Base-by-base conservation (phyloP, 768 basidiomycete genomes). In the Tulasnella sp. region DNA sequence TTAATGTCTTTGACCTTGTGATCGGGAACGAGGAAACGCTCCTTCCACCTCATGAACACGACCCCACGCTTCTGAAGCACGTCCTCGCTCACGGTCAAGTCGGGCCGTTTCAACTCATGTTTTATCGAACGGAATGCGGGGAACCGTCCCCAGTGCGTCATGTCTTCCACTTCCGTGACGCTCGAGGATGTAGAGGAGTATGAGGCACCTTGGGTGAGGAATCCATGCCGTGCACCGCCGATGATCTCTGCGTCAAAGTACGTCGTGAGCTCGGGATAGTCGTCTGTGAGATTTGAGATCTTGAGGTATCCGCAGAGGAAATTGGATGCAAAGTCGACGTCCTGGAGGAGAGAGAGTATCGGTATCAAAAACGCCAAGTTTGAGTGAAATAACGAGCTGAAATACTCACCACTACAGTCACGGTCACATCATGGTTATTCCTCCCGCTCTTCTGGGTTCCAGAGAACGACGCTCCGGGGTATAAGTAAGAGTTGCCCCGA, bases 181-280 rank as follows among this genome's bases (percentile, higher is more conserved):
- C 92, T 92, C 85, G 87, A 92, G 61, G 86, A 83, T 31, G 52
- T 22, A n/a, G 24, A 41, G 25, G 41, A 29, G 34, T 38, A 38
- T 7, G 34, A 38, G 3, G 49, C 65, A 38, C 34, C 5, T 82
- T 78, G 3, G 3, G 94, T 98, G 66, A 92, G 70, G 70, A 98
- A 97, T 9, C 93, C 94, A 68, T 92, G 83, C 21, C 87, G 81
- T 38, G 34, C 7, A 61, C 78, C 82, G 17, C 92, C 92, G 63
- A 97, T 93, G 63, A 97, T 91, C 70, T 97, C 91, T 49, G 92
- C 93, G 67, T 92, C 90, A 70, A 97, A 97, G 68, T 92, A 96
- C 2, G 93, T 97, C 4, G 92, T 96, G 43, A 97, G 79, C 70
- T 93, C 88, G 15, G 93, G 93, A 80, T 90, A 92, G 66, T 94